Evolutionary conservation across 108 stramenopile genomes (phyloP).

Genomic region (Cyclotella atomus): DNA sequence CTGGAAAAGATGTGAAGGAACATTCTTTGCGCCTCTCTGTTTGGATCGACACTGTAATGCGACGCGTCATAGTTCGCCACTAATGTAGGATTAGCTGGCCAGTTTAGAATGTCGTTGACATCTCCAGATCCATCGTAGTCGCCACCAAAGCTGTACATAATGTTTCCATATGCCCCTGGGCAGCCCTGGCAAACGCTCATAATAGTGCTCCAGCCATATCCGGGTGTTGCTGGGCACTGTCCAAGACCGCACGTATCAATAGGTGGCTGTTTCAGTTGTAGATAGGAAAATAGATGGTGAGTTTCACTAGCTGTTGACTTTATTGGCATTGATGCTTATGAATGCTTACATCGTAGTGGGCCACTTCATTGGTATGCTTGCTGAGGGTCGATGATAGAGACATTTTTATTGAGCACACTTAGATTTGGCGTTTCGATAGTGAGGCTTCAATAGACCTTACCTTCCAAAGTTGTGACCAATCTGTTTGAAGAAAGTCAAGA

Average conservation of each 20-base stretch:
- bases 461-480: constrained; percentile 16
- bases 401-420: no score
- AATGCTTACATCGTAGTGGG: neutral
- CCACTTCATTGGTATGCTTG: constrained; percentile 4
- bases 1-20: constrained; percentile 7
- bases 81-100: constrained; percentile 10
- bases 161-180: constrained; percentile 7
- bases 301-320: neutral
- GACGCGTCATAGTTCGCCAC: neutral
- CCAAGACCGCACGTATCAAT: constrained; percentile 16
- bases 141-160: constrained; percentile 26
- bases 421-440: neutral
- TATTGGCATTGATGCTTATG: neutral
- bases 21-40: constrained; percentile 8
- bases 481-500: neutral
- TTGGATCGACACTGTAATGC: constrained; percentile 7
- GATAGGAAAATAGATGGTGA: neutral
- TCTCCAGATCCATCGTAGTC: constrained; percentile 10
- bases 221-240: neutral
- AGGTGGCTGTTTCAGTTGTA: neutral
- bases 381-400: no score
- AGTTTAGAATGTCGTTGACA: neutral
- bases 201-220: constrained; percentile 5
- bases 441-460: no score
- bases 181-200: constrained; percentile 25